phyloP scores from a whole-genome alignment of 306 rosid genomes.

The Dryas octopetala region DNA sequence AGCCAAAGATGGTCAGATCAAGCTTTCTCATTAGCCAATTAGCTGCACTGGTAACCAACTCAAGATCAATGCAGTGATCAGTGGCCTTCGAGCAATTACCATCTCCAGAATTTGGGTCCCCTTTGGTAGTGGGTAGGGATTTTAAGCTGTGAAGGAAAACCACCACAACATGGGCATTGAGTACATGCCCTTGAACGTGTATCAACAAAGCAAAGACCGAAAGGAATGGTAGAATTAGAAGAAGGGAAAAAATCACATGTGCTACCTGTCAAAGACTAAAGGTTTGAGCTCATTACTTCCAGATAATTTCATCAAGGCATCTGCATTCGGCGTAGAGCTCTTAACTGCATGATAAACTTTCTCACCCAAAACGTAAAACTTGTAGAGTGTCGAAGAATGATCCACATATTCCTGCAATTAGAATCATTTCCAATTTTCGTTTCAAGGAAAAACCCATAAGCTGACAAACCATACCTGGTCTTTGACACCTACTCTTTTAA shows the following conservation, averaged over 20 bases:
- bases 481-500: neutral
- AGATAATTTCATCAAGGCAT: conserved; percentile 45
- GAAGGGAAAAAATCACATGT: neutral
- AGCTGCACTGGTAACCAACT: conserved; percentile 62
- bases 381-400: conserved; percentile 83
- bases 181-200: neutral
- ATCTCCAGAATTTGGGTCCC: conserved; percentile 28
- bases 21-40: conserved; percentile 66
- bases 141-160: conserved; percentile 46
- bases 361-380: conserved; percentile 80
- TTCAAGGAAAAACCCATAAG: neutral
- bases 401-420: conserved; percentile 80
- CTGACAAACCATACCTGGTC: conserved; percentile 5
- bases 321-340: conserved; percentile 78
- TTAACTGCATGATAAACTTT: conserved; percentile 74
- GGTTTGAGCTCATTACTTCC: conserved; percentile 58
- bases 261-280: conserved; percentile 65
- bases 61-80: conserved; percentile 46
- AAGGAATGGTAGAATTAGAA: neutral
- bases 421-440: neutral
- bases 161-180: neutral
- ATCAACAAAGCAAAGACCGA: neutral
- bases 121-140: conserved; percentile 58
- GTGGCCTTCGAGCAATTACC: conserved; percentile 23
- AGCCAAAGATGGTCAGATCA: conserved; percentile 74